phyloP scores from a whole-genome alignment of 2,329 filamentous ascomycete genomes.

The Fusarium sp. region DNA sequence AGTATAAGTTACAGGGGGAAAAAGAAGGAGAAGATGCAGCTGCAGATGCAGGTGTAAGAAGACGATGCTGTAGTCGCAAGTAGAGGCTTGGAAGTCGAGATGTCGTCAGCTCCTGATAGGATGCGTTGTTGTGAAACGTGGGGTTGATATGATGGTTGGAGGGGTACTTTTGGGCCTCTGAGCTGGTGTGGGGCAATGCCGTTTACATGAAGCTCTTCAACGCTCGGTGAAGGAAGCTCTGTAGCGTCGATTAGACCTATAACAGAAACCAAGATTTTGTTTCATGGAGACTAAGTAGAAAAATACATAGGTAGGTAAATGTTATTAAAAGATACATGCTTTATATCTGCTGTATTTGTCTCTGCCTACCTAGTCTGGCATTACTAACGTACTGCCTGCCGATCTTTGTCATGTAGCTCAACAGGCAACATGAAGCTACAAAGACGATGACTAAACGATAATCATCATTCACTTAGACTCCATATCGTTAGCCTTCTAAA shows the following conservation, averaged over 20 bases:
- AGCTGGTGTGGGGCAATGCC: slow-evolving; percentile 38
- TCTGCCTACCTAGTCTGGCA: slow-evolving; percentile 6
- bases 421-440: neutral
- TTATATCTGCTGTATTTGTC: neutral
- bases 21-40: neutral
- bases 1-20: neutral
- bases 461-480: too few species aligned
- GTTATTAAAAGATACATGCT: too few species aligned
- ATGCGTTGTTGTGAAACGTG: slow-evolving; percentile 37
- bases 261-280: neutral
- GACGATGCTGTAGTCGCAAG: neutral
- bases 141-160: slow-evolving; percentile 29
- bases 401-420: neutral
- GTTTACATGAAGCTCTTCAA: neutral
- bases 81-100: slow-evolving; percentile 20
- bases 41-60: slow-evolving; percentile 20
- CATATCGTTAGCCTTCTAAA: too few species aligned
- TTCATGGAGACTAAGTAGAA: neutral
- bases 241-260: neutral
- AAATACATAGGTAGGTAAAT: too few species aligned
- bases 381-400: neutral
- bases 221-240: neutral
- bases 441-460: too few species aligned
- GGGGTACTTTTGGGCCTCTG: slow-evolving; percentile 23
- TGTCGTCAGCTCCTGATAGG: slow-evolving; percentile 25